phyloP scores from a whole-genome alignment of 106 monocot species.

The Dendrobium nobile region DNA sequence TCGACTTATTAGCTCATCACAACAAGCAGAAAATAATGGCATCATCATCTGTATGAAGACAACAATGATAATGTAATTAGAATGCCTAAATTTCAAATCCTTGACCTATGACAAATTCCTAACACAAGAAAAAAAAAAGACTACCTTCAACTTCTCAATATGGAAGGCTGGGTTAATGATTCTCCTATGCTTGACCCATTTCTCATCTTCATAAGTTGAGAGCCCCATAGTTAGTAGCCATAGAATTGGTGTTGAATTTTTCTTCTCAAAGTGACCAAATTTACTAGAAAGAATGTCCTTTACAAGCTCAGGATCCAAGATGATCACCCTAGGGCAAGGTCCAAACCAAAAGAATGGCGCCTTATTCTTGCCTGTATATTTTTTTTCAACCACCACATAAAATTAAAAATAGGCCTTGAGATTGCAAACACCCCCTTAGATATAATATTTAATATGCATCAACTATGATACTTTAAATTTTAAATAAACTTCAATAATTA shows the following conservation, averaged over 20 bases:
- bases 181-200: constrained; percentile 72
- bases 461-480: too few relatives aligned
- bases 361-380: constrained; percentile 58
- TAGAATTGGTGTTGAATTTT: constrained; percentile 1
- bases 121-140: neutral
- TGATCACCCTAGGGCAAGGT: constrained; percentile 37
- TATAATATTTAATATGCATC: too few relatives aligned
- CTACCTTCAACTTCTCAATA: constrained; percentile 76
- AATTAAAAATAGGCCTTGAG: too few relatives aligned
- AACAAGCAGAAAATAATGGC: constrained; percentile 21
- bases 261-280: constrained; percentile 52
- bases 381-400: neutral
- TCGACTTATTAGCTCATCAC: constrained; percentile 23
- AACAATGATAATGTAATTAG: neutral
- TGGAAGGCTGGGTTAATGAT: constrained; percentile 87
- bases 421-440: too few relatives aligned
- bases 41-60: constrained; percentile 3
- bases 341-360: constrained; percentile 52
- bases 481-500: too few relatives aligned
- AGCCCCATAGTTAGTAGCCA: constrained; percentile 31
- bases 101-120: neutral
- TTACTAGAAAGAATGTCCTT: constrained; percentile 55
- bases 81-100: neutral
- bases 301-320: constrained; percentile 55
- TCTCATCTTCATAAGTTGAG: constrained; percentile 42